Evolutionary conservation across 2,329 filamentous ascomycete species (phyloP).

Genomic region (Polytolypa hystricis): DNA sequence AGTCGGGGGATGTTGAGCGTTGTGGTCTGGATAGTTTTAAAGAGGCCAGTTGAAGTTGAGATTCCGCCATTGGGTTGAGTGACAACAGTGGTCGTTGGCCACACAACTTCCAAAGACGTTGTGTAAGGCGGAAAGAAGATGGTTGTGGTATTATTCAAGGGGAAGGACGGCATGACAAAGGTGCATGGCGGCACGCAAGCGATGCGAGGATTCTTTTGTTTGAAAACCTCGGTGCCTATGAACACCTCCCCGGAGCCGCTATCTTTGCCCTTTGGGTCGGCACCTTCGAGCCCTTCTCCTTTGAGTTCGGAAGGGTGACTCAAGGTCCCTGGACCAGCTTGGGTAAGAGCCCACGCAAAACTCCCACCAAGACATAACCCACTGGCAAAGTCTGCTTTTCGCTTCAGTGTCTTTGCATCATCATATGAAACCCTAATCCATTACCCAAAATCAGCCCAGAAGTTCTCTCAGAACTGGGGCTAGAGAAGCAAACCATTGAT

Average conservation of each 20-base stretch:
- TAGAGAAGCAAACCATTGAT: conserved; percentile 16
- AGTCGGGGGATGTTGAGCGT: conserved; percentile 9
- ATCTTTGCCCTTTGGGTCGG: conserved; percentile 5
- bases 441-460: not conserved
- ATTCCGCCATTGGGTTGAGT: conserved; percentile 8
- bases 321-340: conserved; percentile 7
- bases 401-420: conserved; percentile 23
- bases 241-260: conserved; percentile 12
- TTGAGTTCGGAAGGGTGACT: conserved; percentile 3
- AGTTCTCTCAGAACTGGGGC: not conserved
- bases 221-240: conserved; percentile 12
- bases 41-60: conserved; percentile 8
- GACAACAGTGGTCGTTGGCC: conserved; percentile 5
- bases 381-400: conserved; percentile 24
- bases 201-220: conserved; percentile 7
- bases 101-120: conserved; percentile 12
- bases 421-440: conserved; percentile 17
- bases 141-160: conserved; percentile 8
- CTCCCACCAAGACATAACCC: conserved; percentile 22
- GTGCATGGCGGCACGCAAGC: conserved; percentile 12
- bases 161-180: conserved; percentile 12
- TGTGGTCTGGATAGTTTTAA: conserved; percentile 6
- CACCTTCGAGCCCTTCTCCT: conserved; percentile 4
- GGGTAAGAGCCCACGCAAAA: conserved; percentile 8
- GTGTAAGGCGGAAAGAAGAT: conserved; percentile 12